phyloP scores from a whole-genome alignment of 495 filamentous ascomycete genomes.

The Xylaria scruposa region DNA sequence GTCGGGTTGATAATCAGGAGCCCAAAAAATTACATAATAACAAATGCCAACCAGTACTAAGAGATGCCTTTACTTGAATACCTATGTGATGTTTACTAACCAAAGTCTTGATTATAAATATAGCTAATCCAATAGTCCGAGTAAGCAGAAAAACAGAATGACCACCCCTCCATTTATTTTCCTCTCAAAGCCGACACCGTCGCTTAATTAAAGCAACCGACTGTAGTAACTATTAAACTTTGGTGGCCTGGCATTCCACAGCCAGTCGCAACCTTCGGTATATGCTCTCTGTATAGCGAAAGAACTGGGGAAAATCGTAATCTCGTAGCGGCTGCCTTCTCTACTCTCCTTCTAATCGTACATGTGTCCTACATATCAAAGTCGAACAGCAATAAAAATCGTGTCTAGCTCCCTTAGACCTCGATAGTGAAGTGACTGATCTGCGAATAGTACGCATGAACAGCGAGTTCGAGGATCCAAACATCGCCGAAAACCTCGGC shows the following conservation, averaged over 20 bases:
- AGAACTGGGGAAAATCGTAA: slow-evolving; percentile 9
- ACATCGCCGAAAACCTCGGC: slow-evolving; percentile 68
- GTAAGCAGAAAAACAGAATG: background rate
- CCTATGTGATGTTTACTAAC: background rate
- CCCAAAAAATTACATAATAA: background rate
- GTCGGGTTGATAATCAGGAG: background rate
- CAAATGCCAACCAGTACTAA: background rate
- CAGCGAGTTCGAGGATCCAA: slow-evolving; percentile 67
- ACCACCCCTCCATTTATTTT: background rate
- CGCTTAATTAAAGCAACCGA: slow-evolving; percentile 7
- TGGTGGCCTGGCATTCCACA: background rate
- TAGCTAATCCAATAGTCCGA: background rate
- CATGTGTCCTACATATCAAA: slow-evolving; percentile 3
- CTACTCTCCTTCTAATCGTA: slow-evolving; percentile 9
- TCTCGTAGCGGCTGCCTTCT: slow-evolving; percentile 24
- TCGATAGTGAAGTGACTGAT: slow-evolving; percentile 72
- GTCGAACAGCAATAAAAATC: background rate
- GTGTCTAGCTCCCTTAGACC: slow-evolving; percentile 48
- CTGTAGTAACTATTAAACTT: slow-evolving; percentile 6
- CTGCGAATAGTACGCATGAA: slow-evolving; percentile 71
- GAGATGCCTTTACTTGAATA: background rate
- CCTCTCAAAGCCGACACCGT: background rate
- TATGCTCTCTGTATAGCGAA: slow-evolving; percentile 11
- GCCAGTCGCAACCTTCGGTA: slow-evolving; percentile 4
- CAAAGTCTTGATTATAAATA: background rate